Base-by-base conservation (phyloP, 2,329 filamentous ascomycete genomes). In the Ceratocystis albifundus region DNA sequence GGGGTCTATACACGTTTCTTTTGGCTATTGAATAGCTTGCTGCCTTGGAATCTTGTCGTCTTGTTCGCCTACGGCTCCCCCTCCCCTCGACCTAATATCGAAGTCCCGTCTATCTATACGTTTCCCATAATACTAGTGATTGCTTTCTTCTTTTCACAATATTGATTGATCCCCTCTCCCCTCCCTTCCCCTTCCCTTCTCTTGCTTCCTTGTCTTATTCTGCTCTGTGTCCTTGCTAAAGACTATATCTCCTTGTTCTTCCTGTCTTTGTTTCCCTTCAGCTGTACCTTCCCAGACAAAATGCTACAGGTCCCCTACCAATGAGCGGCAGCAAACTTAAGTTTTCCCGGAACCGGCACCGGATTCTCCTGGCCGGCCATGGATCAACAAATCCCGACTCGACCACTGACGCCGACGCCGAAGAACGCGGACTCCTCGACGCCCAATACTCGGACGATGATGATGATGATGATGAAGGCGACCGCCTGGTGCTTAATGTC, bases 391-490 rank as follows among this genome's bases (percentile, higher is more conserved):
- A 61, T 36, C n/a, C 28, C 32, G 69, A 66, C 32, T 32, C 53
- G 25, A 61, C 61, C 25, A 62, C 65, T 50, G 66, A 70, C 44
- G 69, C 66, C 59, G 69, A 70, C 46, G 71, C 72, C 46, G 70
- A 71, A 59, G 69, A 68, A 32, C 70, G 70, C 61, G 68, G 69
- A 22, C 69, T 72, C 46, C 71, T 72, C 61, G 66, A 70, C 32
- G 68, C 68, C 61, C 67, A 69, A 45, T 69, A 71, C 55, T 69
- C 70, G 48, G 62, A 65, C 48, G 67, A 71, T 17, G 63, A 70
- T 10, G 66, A 64, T 32, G 67, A 71, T 17, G 63, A 70, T 10
- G 66, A 64, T 32, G 65, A 70, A 30, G 36, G 61, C 28, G 67
- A 67, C 45, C 67, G 62, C 44, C 62, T 66, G 2, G 48, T 62